Evolutionary conservation across 345 rosid genomes (phyloP).

Genomic region (Linum trigynum): DNA sequence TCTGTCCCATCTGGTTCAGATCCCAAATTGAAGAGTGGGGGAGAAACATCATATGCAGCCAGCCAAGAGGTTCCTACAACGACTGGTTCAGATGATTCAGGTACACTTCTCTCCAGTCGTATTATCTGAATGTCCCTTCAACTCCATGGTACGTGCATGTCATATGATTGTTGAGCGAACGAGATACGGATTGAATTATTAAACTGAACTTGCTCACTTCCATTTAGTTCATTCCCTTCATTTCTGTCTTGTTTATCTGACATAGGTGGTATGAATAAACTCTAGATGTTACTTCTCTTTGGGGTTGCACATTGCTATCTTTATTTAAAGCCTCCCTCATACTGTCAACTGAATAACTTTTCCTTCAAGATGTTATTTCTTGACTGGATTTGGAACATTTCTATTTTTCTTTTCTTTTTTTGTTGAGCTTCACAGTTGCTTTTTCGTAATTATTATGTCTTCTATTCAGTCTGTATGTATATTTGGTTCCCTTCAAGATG

Average conservation of each 20-base stretch:
- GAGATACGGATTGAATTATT: neutral
- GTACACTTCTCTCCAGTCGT: slow-evolving; percentile 17
- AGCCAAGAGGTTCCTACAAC: slow-evolving; percentile 14
- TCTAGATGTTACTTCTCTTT: no score
- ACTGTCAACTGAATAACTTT: neutral
- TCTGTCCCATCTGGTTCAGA: slow-evolving; percentile 16
- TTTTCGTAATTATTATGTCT: no score
- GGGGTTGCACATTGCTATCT: no score
- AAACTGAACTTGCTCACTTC: neutral
- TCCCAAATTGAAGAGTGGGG: slow-evolving; percentile 15
- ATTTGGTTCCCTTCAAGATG: no score
- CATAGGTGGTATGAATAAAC: no score
- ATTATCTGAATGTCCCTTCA: neutral
- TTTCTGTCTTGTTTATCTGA: neutral
- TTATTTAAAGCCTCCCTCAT: neutral
- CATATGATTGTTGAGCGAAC: slow-evolving; percentile 5
- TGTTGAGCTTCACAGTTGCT: neutral
- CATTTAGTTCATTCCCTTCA: neutral
- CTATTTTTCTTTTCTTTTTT: neutral
- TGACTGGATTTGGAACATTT: neutral
- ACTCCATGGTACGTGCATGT: neutral
- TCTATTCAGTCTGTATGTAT: no score
- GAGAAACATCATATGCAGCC: slow-evolving; percentile 9
- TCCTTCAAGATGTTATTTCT: neutral
- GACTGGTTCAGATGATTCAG: slow-evolving; percentile 34